Conservation (phyloP, 2,329 filamentous ascomycete genomes). For the Pseudocercospora fijiensis region DNA sequence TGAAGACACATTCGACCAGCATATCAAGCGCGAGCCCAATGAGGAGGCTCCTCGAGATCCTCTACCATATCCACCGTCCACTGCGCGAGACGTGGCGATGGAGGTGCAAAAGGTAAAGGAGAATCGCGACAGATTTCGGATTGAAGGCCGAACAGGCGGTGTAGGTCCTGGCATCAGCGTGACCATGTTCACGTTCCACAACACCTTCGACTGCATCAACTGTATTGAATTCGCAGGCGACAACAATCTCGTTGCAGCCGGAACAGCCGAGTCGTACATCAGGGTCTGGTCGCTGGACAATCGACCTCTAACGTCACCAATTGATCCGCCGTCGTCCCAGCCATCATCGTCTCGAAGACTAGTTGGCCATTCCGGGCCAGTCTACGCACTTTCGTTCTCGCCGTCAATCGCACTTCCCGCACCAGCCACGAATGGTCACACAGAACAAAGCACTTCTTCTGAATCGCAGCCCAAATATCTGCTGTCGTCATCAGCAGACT, state of each 20-base stretch:
- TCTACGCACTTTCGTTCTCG: slow-evolving; percentile 88
- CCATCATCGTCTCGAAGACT: slow-evolving; percentile 68
- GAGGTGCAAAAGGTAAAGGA: slow-evolving; percentile 94
- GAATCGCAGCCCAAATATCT: slow-evolving; percentile 69
- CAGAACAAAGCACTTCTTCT: slow-evolving; percentile 39
- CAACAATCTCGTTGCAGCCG: slow-evolving; percentile 78
- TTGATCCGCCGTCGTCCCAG: slow-evolving; percentile 59
- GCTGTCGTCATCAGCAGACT: slow-evolving; percentile 83
- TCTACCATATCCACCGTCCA: slow-evolving; percentile 81
- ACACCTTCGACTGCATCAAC: slow-evolving; percentile 86
- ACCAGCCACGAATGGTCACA: slow-evolving; percentile 40
- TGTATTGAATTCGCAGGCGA: slow-evolving; percentile 96
- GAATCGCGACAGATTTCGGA: slow-evolving; percentile 85
- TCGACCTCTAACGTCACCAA: slow-evolving; percentile 69
- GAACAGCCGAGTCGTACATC: slow-evolving; percentile 92
- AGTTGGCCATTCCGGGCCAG: slow-evolving; percentile 84
- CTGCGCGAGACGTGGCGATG: slow-evolving; percentile 85
- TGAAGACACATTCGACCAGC: slow-evolving; percentile 79
- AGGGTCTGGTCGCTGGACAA: slow-evolving; percentile 91
- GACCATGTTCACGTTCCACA: slow-evolving; percentile 98
- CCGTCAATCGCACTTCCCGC: slow-evolving; percentile 57
- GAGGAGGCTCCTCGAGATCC: slow-evolving; percentile 75
- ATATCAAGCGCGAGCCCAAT: slow-evolving; percentile 84
- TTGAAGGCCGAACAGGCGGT: slow-evolving; percentile 79
- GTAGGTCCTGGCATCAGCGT: slow-evolving; percentile 80